Percentiles rank a stretch among this genome's conserved stretches.
phyloP scores from a whole-genome alignment of 1,139 yeast genomes.

The Suhomyces kunorum region DNA sequence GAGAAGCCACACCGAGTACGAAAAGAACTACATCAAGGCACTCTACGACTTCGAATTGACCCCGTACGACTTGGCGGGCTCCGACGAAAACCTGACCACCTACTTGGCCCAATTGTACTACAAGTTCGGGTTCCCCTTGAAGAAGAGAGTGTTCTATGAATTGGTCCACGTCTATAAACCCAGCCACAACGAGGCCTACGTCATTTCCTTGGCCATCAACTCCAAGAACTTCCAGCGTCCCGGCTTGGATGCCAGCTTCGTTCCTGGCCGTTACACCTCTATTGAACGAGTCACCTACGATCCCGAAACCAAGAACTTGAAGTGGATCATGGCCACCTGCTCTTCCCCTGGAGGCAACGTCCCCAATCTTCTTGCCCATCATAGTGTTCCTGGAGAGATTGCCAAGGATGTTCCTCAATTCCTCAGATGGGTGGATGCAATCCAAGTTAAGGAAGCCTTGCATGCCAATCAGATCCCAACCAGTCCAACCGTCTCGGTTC shows the following conservation, averaged over 20 bases:
- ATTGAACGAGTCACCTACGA: conserved; percentile 54
- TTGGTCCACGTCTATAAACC: conserved; percentile 49
- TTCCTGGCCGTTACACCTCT: conserved; percentile 54
- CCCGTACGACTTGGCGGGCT: conserved; percentile 16
- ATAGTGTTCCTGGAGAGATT: conserved; percentile 56
- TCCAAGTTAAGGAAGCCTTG: conserved; percentile 13
- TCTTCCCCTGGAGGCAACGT: conserved; percentile 68
- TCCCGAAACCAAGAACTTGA: conserved; percentile 38
- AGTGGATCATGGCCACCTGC: conserved; percentile 66
- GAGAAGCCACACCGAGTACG: conserved; percentile 38
- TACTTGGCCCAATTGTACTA: conserved; percentile 41
- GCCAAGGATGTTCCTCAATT: conserved; percentile 70
- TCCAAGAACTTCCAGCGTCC: conserved; percentile 21
- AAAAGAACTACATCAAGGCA: conserved; percentile 36
- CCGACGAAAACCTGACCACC: conserved; percentile 15
- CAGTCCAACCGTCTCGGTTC: neutral
- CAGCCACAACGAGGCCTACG: conserved; percentile 41
- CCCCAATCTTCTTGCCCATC: conserved; percentile 63
- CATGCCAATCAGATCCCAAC: conserved; percentile 6
- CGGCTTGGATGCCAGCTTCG: conserved; percentile 23
- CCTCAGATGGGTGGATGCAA: conserved; percentile 44
- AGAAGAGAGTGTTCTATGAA: conserved; percentile 57
- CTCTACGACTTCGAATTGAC: conserved; percentile 26
- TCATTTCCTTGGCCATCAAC: conserved; percentile 53
- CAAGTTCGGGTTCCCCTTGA: conserved; percentile 51